These are phyloP conservation scores for Camillea tinctor DNA, from an alignment of 2,329 filamentous ascomycete species.

Conservation along the genomic window DNA sequence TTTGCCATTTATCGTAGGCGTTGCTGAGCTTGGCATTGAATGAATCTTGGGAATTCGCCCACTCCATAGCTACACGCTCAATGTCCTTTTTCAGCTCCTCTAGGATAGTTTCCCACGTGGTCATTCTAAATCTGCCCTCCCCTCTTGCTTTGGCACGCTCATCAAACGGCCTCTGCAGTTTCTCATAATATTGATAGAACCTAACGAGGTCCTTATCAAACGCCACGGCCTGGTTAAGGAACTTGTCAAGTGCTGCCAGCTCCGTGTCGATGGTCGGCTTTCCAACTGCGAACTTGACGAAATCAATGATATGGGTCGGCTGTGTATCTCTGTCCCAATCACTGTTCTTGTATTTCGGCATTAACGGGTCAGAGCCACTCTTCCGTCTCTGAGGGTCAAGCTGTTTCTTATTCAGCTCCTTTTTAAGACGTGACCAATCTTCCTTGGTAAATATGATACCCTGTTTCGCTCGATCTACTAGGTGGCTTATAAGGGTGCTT, in stretches of 20 bases:
- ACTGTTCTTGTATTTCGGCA: constrained; percentile 45
- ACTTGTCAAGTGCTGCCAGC: constrained; percentile 33
- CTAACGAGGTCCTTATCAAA: constrained; percentile 26
- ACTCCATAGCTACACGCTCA: constrained; percentile 27
- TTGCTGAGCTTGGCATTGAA: constrained; percentile 30
- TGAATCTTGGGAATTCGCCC: constrained; percentile 27
- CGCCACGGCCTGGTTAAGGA: constrained; percentile 21
- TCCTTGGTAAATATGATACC: constrained; percentile 46
- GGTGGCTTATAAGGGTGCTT: constrained; percentile 49
- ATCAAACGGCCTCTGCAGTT: constrained; percentile 21
- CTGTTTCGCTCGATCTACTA: constrained; percentile 60
- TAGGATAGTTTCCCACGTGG: constrained; percentile 33
- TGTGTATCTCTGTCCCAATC: constrained; percentile 25
- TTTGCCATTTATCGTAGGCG: constrained; percentile 42
- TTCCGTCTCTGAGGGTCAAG: constrained; percentile 9
- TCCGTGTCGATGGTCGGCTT: constrained; percentile 39
- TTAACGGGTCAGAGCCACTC: constrained; percentile 26
- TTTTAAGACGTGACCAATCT: constrained; percentile 41
- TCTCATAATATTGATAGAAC: constrained; percentile 35
- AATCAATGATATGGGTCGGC: constrained; percentile 58
- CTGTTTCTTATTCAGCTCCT: constrained; percentile 21
- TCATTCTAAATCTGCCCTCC: constrained; percentile 10
- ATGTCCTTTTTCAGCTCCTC: constrained; percentile 36
- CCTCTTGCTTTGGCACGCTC: constrained; percentile 14
- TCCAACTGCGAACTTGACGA: constrained; percentile 56